phyloP scores from a whole-genome alignment of 2,329 filamentous ascomycete species.

The Scedosporium minutisporum region DNA sequence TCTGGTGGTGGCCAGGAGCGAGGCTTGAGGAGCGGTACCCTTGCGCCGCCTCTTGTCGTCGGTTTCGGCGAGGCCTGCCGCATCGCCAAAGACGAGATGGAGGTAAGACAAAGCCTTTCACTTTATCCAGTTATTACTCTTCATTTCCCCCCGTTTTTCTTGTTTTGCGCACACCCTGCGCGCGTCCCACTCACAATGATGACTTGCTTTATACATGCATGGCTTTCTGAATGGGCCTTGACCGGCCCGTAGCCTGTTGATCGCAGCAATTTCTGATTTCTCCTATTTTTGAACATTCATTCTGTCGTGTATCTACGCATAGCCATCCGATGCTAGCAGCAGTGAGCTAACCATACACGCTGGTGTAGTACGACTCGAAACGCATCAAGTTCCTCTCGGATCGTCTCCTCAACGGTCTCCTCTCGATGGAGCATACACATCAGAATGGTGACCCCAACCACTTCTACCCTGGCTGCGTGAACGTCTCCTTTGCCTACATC shows the following conservation, averaged over 20 bases:
- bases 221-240: conserved; percentile 74
- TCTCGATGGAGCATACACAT: conserved; percentile 82
- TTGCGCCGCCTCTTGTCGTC: conserved; percentile 79
- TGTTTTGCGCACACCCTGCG: conserved; percentile 9
- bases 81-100: conserved; percentile 81
- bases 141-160: conserved; percentile 7
- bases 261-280: conserved; percentile 57
- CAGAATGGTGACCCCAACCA: conserved; percentile 76
- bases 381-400: conserved; percentile 77
- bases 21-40: conserved; percentile 85
- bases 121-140: conserved; percentile 13
- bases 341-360: conserved; percentile 12
- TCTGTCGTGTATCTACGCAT: not conserved
- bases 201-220: conserved; percentile 80
- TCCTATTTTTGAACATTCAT: not conserved
- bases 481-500: conserved; percentile 96
- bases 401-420: conserved; percentile 69
- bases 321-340: not conserved
- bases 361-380: conserved; percentile 76
- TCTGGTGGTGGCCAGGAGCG: conserved; percentile 93
- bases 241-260: conserved; percentile 48
- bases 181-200: conserved; percentile 43
- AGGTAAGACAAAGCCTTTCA: conserved; percentile 49
- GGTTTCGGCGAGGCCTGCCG: conserved; percentile 94
- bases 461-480: conserved; percentile 95